Evolutionary conservation across 257 asterid species (phyloP).

Genomic region (Nicotiana noctiflora): DNA sequence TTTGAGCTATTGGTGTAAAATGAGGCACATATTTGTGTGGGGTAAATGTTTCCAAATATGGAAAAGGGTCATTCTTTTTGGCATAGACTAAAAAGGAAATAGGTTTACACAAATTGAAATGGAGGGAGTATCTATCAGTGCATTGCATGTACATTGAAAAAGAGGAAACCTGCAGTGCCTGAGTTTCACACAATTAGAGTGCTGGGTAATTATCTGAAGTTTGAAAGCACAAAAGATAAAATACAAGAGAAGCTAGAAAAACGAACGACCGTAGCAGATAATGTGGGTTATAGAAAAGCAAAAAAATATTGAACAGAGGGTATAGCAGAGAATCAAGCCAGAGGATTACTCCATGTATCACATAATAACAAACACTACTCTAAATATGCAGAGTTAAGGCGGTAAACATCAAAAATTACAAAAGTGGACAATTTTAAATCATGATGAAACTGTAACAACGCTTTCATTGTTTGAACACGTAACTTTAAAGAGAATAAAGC

Average conservation of each 20-base stretch:
- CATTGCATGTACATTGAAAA: neutral
- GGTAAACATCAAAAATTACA: neutral
- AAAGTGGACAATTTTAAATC: neutral
- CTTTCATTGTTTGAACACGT: neutral
- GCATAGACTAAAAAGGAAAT: no score
- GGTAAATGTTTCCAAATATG: no score
- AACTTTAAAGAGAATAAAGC: neutral
- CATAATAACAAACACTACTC: neutral
- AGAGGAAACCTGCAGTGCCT: neutral
- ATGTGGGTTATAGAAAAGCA: neutral
- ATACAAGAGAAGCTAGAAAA: neutral
- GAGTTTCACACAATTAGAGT: neutral
- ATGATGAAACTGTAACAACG: neutral
- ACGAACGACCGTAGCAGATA: neutral
- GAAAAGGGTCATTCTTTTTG: no score
- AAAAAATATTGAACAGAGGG: neutral
- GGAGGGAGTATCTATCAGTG: neutral
- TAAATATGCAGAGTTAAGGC: neutral
- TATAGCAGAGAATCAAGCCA: neutral
- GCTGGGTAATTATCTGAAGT: neutral
- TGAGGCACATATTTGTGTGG: no score
- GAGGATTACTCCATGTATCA: neutral
- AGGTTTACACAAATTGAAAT: no score
- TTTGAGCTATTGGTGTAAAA: no score
- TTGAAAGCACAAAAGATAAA: neutral